Conservation (phyloP, 2,329 filamentous ascomycete genomes). For the Gyromitra esculenta region DNA sequence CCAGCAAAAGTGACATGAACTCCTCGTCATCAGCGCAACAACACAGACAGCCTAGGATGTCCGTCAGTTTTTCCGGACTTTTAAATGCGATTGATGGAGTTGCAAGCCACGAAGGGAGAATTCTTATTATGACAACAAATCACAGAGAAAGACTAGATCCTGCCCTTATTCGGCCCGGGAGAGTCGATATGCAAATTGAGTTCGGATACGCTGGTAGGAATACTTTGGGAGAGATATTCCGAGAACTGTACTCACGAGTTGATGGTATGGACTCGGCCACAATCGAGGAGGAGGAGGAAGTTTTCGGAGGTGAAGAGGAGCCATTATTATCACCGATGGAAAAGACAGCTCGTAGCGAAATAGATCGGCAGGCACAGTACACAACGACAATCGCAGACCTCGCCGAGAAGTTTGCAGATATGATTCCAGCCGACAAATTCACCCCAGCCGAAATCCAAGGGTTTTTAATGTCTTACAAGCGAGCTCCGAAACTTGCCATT, state of each 20-base stretch:
- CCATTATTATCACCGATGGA: conserved; percentile 44
- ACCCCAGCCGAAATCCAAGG: conserved; percentile 66
- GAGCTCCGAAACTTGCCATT: conserved; percentile 61
- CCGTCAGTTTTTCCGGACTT: conserved; percentile 72
- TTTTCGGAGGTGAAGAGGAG: conserved; percentile 51
- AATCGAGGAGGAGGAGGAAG: conserved; percentile 44
- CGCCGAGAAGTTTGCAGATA: conserved; percentile 66
- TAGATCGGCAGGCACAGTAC: conserved; percentile 52
- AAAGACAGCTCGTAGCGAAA: conserved; percentile 39
- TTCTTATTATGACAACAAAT: conserved; percentile 80
- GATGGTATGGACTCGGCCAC: conserved; percentile 47
- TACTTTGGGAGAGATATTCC: conserved; percentile 61
- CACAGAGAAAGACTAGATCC: conserved; percentile 71
- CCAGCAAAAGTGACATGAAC: conserved; percentile 42
- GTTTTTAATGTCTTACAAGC: conserved; percentile 63
- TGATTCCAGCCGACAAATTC: conserved; percentile 64
- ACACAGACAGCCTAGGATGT: conserved; percentile 58
- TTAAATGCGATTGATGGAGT: conserved; percentile 77
- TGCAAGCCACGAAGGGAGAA: conserved; percentile 73
- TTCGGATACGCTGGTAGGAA: conserved; percentile 64
- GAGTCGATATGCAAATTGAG: conserved; percentile 72
- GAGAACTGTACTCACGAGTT: conserved; percentile 57
- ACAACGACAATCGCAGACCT: conserved; percentile 63
- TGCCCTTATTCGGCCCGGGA: conserved; percentile 72
- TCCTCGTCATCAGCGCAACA: conserved; percentile 55